Base-by-base conservation (phyloP, 1,284 basidiomycete species). In the Takashimella tepidaria region DNA sequence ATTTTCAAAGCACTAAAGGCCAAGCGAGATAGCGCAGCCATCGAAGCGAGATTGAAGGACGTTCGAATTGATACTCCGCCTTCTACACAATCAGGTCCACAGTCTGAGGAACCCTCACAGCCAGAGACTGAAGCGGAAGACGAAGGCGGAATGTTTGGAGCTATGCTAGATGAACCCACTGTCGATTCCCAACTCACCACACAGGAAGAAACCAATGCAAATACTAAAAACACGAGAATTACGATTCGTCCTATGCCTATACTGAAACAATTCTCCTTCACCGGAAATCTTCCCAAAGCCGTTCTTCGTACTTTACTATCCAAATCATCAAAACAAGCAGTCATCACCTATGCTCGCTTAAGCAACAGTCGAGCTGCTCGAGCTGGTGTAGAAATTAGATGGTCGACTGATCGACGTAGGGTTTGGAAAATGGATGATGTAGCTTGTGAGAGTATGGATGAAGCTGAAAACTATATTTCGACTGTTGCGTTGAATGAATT, bases 401-500 rank as follows among this genome's bases (percentile, higher is more conserved):
- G 90, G 88, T 79, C 82, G 19, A 55, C 81, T 13, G 80, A 78
- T 27, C 81, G 80, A 58, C 76, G 79, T 21, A 82, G 84, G 53
- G 81, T 85, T 47, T 95, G 88, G 85, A 73, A 73, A 16, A 97
- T 98, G 89, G 83, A 87, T 2, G 84, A 90, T 55, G 78, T 90
- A 41, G 92, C 88, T 3, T 97, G 95, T 68, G 78, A 83, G 43
- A 83, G 88, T 56, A 80, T 84, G 53, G 69, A 69, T 0, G 90
- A 98, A 67, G 92, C 95, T 3, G 90, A 93, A 67, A 87, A 98
- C 66, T 97, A 92, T 66, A 82, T 96, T 50, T 83, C 95, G 1
- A 89, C 88, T 2, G 76, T 95, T 23, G 92, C 91, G 0, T 78
- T 98, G 25, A 87, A 92, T 70, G 79, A 83, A 20, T 76, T 96